Conservation (phyloP, 257 asterid species). For the Nicotiana noctiflora region DNA sequence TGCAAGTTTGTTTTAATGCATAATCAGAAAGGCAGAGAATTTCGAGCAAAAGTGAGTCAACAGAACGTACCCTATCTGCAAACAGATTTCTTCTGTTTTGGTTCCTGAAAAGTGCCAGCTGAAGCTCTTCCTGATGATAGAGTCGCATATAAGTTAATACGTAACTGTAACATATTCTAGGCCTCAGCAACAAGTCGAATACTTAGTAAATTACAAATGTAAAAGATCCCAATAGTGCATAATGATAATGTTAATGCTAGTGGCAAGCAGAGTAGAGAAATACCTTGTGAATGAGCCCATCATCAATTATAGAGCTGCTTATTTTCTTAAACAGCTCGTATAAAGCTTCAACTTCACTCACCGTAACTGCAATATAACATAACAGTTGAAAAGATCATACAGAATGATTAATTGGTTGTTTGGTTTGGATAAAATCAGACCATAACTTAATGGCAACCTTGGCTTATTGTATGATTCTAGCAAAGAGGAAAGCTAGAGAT, state of each 20-base stretch:
- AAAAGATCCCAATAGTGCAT: neutral
- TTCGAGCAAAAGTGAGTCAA: neutral
- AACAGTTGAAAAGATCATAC: neutral
- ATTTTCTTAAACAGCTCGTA: conserved; percentile 69
- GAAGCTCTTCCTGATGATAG: conserved; percentile 78
- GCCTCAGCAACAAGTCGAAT: neutral
- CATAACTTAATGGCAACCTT: neutral
- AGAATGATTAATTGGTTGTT: neutral
- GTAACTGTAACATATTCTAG: neutral
- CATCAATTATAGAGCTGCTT: conserved; percentile 68
- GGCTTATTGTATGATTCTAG: neutral
- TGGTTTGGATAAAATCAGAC: neutral
- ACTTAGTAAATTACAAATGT: neutral
- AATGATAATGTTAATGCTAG: neutral
- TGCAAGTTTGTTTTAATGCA: neutral
- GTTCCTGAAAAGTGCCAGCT: conserved; percentile 82
- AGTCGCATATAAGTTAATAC: conserved; percentile 10
- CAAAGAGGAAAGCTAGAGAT: neutral
- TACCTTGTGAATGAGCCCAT: conserved; percentile 95
- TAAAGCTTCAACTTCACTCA: conserved; percentile 85
- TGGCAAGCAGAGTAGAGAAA: neutral
- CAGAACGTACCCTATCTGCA: conserved; percentile 64
- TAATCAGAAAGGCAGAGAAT: neutral
- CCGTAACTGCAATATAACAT: conserved; percentile 52
- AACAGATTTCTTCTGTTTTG: conserved; percentile 60